These are phyloP conservation scores for Plasmodium adleri DNA, from an alignment of 169 alveolate species.

Conservation along the genomic window DNA sequence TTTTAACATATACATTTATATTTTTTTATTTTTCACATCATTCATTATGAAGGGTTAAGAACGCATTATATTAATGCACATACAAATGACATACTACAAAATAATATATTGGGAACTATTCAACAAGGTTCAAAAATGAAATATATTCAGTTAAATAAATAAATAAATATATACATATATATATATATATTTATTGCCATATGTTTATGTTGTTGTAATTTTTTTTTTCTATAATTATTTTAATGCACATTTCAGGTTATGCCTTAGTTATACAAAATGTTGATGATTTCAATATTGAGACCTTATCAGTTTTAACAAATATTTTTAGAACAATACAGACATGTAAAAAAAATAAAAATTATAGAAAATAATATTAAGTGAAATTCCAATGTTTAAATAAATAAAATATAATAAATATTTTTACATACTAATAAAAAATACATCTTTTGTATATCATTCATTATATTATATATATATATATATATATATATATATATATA, in stretches of 20 bases:
- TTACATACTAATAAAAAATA: too few species aligned
- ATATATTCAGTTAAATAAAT: not conserved
- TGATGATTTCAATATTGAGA: slow-evolving; percentile 45
- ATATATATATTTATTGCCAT: not conserved
- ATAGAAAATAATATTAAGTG: not conserved
- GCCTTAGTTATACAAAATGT: slow-evolving; percentile 66
- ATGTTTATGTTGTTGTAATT: not conserved
- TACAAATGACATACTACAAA: slow-evolving; percentile 23
- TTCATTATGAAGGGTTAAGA: slow-evolving; percentile 21
- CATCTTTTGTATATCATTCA: too few species aligned
- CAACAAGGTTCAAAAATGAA: slow-evolving; percentile 48
- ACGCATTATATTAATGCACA: slow-evolving; percentile 24
- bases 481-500: not conserved
- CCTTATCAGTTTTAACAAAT: slow-evolving; percentile 58
- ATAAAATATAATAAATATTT: too few species aligned
- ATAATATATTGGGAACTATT: slow-evolving; percentile 52
- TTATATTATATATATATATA: not conserved
- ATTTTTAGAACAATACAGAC: slow-evolving; percentile 66
- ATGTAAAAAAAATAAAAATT: slow-evolving; percentile 7
- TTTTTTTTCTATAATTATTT: not conserved
- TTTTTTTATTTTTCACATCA: not conserved
- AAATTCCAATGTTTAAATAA: too few species aligned
- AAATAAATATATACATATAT: not conserved
- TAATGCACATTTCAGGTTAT: slow-evolving; percentile 36
- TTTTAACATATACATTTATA: not conserved